These are phyloP conservation scores for Colletotrichum siamense DNA, from an alignment of 2,329 filamentous ascomycete species.

Conservation along the genomic window DNA sequence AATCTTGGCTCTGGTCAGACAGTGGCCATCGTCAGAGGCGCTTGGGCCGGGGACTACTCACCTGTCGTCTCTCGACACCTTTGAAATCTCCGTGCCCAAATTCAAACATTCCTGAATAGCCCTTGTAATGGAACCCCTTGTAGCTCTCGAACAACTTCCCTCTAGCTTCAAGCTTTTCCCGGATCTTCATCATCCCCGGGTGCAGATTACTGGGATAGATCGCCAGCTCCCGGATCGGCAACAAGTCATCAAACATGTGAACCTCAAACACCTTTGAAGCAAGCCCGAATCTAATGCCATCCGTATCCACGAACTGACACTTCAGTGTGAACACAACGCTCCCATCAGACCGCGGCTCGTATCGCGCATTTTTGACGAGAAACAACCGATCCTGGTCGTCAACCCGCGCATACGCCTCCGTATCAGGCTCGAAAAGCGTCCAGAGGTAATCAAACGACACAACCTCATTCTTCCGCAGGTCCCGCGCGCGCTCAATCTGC, in stretches of 20 bases:
- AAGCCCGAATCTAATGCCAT: not conserved
- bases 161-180: not conserved
- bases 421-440: not conserved
- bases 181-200: not conserved
- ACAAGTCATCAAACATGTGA: not conserved
- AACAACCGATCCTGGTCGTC: not conserved
- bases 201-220: not conserved
- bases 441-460: not conserved
- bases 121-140: not conserved
- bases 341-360: not conserved
- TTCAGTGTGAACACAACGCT: not conserved
- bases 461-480: not conserved
- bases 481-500: not conserved
- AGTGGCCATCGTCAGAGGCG: not conserved
- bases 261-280: not conserved
- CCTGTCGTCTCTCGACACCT: not conserved
- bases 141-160: not conserved
- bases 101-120: not conserved
- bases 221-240: not conserved
- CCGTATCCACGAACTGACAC: not conserved
- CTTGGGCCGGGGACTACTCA: accelerated
- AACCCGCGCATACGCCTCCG: not conserved
- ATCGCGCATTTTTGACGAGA: not conserved
- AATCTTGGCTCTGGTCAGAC: not conserved
- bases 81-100: not conserved